phyloP scores from a whole-genome alignment of 2,329 filamentous ascomycete genomes.

The Exophiala aquamarina region DNA sequence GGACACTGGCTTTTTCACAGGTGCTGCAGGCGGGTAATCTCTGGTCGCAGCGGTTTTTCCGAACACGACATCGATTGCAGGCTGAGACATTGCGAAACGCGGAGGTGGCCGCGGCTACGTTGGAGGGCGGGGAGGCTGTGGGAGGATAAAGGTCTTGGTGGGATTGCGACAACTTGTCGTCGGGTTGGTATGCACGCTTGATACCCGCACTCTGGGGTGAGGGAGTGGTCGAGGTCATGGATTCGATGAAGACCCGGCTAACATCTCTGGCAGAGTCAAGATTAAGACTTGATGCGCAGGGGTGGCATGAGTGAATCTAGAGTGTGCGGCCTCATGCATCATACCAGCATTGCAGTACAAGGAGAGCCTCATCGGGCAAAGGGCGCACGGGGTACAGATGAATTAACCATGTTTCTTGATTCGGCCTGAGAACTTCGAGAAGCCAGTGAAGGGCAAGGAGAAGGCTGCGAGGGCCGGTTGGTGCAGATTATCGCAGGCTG shows the following conservation, averaged over 20 bases:
- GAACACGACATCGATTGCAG: constrained; percentile 85
- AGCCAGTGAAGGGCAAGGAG: too few relatives aligned
- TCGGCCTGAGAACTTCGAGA: too few relatives aligned
- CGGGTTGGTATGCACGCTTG: constrained; percentile 29
- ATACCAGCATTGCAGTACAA: too few relatives aligned
- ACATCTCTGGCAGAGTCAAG: too few relatives aligned
- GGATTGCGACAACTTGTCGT: constrained; percentile 20
- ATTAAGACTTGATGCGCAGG: too few relatives aligned
- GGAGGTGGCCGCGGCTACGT: constrained; percentile 36
- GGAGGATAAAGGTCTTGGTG: constrained; percentile 9
- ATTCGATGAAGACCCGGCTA: constrained; percentile 4
- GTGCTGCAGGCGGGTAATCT: constrained; percentile 84
- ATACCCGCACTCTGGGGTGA: constrained; percentile 26
- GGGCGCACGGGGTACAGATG: too few relatives aligned
- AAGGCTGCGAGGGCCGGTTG: too few relatives aligned
- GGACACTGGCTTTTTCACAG: constrained; percentile 88
- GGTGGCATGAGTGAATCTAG: too few relatives aligned
- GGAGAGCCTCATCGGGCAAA: too few relatives aligned
- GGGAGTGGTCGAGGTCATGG: constrained; percentile 24
- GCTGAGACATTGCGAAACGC: constrained; percentile 85
- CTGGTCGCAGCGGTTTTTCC: constrained; percentile 96
- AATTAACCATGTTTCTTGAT: too few relatives aligned
- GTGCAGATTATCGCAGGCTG: too few relatives aligned
- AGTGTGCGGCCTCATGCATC: too few relatives aligned
- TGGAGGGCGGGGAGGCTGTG: constrained; percentile 22